Percentiles rank a stretch among this genome's conserved stretches.
These are phyloP conservation scores for Coemansia sp. DNA, from an alignment of 192 early-diverging fungal species.

Conservation along the genomic window DNA sequence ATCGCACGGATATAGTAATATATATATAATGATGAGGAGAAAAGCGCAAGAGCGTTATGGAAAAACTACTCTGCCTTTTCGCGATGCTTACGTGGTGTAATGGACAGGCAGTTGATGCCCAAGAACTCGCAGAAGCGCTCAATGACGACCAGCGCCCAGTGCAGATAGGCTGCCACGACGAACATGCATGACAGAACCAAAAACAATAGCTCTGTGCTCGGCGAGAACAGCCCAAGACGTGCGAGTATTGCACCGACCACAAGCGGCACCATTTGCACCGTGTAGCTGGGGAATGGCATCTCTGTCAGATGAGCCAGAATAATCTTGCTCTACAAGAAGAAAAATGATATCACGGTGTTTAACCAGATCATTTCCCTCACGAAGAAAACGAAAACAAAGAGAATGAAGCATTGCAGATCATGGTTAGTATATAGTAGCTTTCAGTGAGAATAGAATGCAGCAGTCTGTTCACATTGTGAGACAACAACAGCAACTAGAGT, in stretches of 20 bases:
- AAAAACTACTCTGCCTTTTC: constrained; percentile 41
- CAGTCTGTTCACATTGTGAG: neutral
- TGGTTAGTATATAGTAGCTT: neutral
- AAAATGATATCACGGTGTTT: neutral
- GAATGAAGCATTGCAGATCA: neutral
- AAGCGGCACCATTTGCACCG: constrained; percentile 74
- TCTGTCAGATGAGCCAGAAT: constrained; percentile 88
- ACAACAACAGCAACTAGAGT: neutral
- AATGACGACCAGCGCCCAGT: constrained; percentile 86
- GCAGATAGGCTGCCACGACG: constrained; percentile 73
- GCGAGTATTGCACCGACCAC: constrained; percentile 69
- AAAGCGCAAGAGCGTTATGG: constrained; percentile 1
- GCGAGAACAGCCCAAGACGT: constrained; percentile 68
- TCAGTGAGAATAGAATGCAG: neutral
- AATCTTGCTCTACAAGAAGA: constrained; percentile 68
- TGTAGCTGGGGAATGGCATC: constrained; percentile 79
- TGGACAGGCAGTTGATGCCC: constrained; percentile 83
- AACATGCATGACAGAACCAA: constrained; percentile 71
- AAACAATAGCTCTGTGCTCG: constrained; percentile 68
- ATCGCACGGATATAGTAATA: neutral
- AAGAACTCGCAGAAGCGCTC: constrained; percentile 84
- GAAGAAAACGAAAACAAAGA: neutral
- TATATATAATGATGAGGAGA: neutral
- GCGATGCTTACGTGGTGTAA: constrained; percentile 60
- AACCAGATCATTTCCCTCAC: no score